Evolutionary conservation across 2,329 filamentous ascomycete genomes (phyloP).

Genomic region (Fusarium illudens): DNA sequence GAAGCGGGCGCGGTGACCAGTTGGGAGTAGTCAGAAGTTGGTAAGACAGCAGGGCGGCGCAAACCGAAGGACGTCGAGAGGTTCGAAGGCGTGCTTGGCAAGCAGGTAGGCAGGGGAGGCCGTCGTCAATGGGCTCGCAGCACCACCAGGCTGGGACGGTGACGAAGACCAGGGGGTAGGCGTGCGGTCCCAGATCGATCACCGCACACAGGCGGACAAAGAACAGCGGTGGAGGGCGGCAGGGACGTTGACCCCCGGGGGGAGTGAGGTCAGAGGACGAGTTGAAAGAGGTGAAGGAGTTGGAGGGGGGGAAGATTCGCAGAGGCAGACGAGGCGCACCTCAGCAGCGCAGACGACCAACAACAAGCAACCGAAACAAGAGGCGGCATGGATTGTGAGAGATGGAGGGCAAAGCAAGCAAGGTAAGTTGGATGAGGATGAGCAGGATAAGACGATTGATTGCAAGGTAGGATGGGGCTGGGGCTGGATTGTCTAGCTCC

Average conservation of each 20-base stretch:
- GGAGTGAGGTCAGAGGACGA: conserved; percentile 17
- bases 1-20: conserved; percentile 24
- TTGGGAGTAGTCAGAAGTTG: conserved; percentile 27
- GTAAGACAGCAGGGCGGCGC: conserved; percentile 30
- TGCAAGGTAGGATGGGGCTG: conserved; percentile 21
- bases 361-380: not conserved
- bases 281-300: not conserved
- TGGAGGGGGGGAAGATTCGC: not conserved
- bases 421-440: conserved; percentile 4
- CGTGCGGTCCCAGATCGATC: conserved; percentile 31
- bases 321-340: not conserved
- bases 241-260: conserved; percentile 24
- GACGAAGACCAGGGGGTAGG: conserved; percentile 22
- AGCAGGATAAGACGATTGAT: conserved; percentile 20
- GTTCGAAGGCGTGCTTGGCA: conserved; percentile 30
- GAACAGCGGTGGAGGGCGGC: conserved; percentile 29
- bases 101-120: conserved; percentile 13
- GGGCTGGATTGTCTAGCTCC: conserved; percentile 25
- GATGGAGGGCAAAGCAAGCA: not conserved
- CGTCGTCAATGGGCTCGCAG: conserved; percentile 25
- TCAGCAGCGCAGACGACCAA: not conserved
- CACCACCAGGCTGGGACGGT: conserved; percentile 34
- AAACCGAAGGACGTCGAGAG: conserved; percentile 15
- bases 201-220: conserved; percentile 5
- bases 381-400: not conserved